Evolutionary conservation across 768 basidiomycete species (phyloP), one percentile per base, ranked within the genome.

Genomic region (Suillus plorans): DNA sequence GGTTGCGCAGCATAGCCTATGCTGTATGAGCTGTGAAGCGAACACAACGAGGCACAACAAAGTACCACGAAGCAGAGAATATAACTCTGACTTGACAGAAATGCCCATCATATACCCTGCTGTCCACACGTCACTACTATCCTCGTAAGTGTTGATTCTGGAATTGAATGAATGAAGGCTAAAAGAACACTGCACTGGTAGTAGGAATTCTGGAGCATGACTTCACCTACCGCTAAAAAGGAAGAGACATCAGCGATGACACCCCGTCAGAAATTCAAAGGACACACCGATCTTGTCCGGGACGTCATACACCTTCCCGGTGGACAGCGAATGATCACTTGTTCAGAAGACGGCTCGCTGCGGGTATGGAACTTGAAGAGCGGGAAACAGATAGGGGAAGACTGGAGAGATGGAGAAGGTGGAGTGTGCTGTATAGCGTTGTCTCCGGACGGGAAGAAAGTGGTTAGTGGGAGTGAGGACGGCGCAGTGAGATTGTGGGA

Each of bases 401-500:
- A 22, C 12, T 13, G 47, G 47, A 4, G 12, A 12, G 47, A 49
- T 5, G 22, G 13, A 22, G 10, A 49, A 12, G 14, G 8, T 44
- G 8, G 0, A 44, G 44, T 45, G 20, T 3, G 1, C 1, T 10
- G 9, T 45, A 47, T 47, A 47, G n/a, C 45, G 45, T 47, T 47
- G 45, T 47, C 45, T 47, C 45, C n/a, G 0, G 81, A 77, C 9
- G 9, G 44, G 44, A 45, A 9, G 44, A 45, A n/a, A 45, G 20
- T 45, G 44, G 44, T 45, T 45, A 45, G 44, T 16, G 28, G 28
- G 28, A 28, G 28, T 28, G 28, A 28, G 28, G 28, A 3, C 3
- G 28, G 28, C 28, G 3, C 0, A 28, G 28, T 28, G 28, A 28
- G 3, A 2, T 28, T 28, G 28, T 28, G 28, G 28, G 28, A 28